A percentile compares a stretch with the other conserved stretches of the same genome.
These are phyloP conservation scores for Penicillium crustosum DNA, from an alignment of 2,329 filamentous ascomycete genomes.

Conservation along the genomic window DNA sequence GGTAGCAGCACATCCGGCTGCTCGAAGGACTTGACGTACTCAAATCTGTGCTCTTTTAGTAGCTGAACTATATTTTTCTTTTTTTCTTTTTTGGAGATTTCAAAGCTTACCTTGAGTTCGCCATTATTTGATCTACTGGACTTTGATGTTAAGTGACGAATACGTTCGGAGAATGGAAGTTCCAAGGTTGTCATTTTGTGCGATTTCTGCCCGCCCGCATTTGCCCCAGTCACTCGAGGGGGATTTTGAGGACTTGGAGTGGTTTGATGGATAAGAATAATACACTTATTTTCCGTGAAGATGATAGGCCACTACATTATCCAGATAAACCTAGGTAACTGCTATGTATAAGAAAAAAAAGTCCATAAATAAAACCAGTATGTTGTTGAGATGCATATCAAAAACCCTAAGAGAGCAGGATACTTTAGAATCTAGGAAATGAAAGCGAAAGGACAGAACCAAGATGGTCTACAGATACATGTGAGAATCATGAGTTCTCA, in stretches of 20 bases:
- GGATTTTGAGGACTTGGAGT: neutral
- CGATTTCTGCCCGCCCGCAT: constrained; percentile 19
- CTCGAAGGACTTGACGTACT: constrained; percentile 92
- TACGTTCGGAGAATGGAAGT: constrained; percentile 5
- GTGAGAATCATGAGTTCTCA: constrained; percentile 14
- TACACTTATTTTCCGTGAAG: neutral
- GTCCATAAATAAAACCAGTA: neutral
- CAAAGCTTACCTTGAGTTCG: constrained; percentile 40
- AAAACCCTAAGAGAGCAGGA: constrained; percentile 11
- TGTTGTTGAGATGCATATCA: constrained; percentile 13
- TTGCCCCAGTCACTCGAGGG: neutral
- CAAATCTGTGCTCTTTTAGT: constrained; percentile 62
- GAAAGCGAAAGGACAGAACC: constrained; percentile 12
- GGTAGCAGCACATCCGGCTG: constrained; percentile 75
- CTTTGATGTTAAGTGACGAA: constrained; percentile 6
- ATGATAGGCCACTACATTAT: neutral
- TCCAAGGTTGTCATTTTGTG: constrained; percentile 19
- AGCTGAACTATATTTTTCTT: neutral
- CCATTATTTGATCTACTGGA: constrained; percentile 24
- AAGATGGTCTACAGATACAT: constrained; percentile 2
- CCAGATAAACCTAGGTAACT: neutral
- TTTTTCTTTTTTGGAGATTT: neutral
- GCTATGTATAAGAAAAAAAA: neutral
- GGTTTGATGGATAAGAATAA: neutral
- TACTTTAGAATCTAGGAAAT: constrained; percentile 14